Percentiles rank a stretch among this genome's conserved stretches.
Conservation (phyloP, 2,329 filamentous ascomycete genomes). For the Penicillium capsulatum region DNA sequence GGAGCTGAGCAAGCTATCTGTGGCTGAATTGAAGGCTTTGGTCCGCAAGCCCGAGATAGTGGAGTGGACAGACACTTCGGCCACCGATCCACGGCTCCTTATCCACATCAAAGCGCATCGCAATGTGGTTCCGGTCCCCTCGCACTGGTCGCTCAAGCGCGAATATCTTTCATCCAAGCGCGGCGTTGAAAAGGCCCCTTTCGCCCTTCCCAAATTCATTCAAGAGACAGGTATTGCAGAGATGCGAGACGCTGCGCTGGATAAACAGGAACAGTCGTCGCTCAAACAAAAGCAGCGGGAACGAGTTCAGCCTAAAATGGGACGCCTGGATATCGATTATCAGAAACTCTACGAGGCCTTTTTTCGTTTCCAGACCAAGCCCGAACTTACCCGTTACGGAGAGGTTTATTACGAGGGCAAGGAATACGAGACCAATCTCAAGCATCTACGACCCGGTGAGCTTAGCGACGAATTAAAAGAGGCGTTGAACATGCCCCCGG, state of each 20-base stretch:
- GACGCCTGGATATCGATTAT: constrained; percentile 96
- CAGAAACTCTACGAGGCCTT: constrained; percentile 98
- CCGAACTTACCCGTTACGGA: constrained; percentile 85
- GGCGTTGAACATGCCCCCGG: constrained; percentile 87
- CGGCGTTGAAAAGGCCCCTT: constrained; percentile 92
- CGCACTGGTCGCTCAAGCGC: constrained; percentile 92
- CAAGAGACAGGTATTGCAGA: constrained; percentile 95
- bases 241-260: constrained; percentile 93
- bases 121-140: constrained; percentile 91
- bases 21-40: constrained; percentile 90
- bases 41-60: constrained; percentile 90
- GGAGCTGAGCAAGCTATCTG: constrained; percentile 82
- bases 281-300: constrained; percentile 95
- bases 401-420: constrained; percentile 99
- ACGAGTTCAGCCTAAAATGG: constrained; percentile 91
- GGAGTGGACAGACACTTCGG: constrained; percentile 94
- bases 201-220: constrained; percentile 91
- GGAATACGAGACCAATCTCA: constrained; percentile 91
- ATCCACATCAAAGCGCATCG: constrained; percentile 93
- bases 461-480: constrained; percentile 85
- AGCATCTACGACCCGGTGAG: constrained; percentile 84
- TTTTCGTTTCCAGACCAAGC: constrained; percentile 96
- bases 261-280: constrained; percentile 88
- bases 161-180: constrained; percentile 97
- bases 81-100: constrained; percentile 79